phyloP scores from a whole-genome alignment of 176 grass and related monocot species.

The Metroxylon sagu region DNA sequence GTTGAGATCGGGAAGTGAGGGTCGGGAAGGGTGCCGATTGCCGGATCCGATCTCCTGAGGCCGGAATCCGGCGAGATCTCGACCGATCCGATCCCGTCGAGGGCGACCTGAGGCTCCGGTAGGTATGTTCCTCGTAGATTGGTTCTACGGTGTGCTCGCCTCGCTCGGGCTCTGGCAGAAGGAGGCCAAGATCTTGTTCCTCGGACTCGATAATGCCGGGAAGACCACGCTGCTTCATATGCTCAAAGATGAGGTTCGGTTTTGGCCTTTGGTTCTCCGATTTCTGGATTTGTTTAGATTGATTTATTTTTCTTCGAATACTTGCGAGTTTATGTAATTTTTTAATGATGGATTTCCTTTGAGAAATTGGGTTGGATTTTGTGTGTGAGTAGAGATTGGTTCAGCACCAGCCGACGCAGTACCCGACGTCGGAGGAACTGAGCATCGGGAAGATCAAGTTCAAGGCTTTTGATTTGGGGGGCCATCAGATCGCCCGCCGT shows the following conservation, averaged over 20 bases:
- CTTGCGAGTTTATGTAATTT: neutral
- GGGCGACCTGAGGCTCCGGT: neutral
- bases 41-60: slow-evolving; percentile 7
- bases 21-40: neutral
- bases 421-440: slow-evolving; percentile 80
- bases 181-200: slow-evolving; percentile 85
- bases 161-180: slow-evolving; percentile 77
- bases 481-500: slow-evolving; percentile 88
- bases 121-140: slow-evolving; percentile 70
- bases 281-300: neutral
- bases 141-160: slow-evolving; percentile 71
- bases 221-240: slow-evolving; percentile 85
- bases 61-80: neutral
- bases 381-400: slow-evolving; percentile 52
- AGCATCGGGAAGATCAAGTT: slow-evolving; percentile 85
- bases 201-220: slow-evolving; percentile 75
- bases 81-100: neutral
- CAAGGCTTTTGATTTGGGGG: slow-evolving; percentile 87
- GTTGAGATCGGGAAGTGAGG: neutral
- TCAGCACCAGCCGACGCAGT: slow-evolving; percentile 84
- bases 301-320: no score
- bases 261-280: no score
- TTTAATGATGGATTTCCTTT: slow-evolving; percentile 1
- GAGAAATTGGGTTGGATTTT: neutral
- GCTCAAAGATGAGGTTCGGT: slow-evolving; percentile 73